These are phyloP conservation scores for Populus trichocarpa DNA, from an alignment of 441 rosid genomes.

Conservation along the genomic window DNA sequence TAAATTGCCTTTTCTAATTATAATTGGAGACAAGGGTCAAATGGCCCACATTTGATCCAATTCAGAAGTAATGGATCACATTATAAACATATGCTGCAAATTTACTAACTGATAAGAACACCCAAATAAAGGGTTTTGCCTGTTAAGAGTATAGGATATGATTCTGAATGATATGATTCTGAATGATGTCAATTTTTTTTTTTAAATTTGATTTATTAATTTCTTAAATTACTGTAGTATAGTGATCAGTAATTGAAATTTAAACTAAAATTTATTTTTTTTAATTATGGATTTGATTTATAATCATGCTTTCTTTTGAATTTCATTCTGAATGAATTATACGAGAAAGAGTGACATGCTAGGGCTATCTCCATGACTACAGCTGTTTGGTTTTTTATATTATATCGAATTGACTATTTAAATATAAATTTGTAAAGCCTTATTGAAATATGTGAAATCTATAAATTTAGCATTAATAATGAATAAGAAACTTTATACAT, in stretches of 20 bases:
- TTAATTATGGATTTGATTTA: background rate
- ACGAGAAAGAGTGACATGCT: background rate
- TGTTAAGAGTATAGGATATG: background rate
- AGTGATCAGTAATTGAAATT: background rate
- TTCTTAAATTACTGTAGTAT: too few relatives aligned
- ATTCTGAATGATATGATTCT: too few relatives aligned
- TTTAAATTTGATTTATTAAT: background rate
- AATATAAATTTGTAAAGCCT: background rate
- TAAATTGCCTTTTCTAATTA: too few relatives aligned
- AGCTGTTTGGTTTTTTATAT: background rate
- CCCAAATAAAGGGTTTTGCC: background rate
- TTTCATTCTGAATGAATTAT: background rate
- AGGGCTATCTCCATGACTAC: background rate
- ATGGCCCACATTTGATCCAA: background rate
- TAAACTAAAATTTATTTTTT: background rate
- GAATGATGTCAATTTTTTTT: background rate
- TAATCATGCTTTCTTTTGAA: background rate
- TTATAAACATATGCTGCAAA: background rate
- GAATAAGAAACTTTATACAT: background rate
- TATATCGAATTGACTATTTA: background rate
- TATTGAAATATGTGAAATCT: background rate
- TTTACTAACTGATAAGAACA: background rate
- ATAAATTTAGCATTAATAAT: background rate
- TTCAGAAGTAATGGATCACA: background rate
- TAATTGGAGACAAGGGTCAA: too few relatives aligned